Evolutionary conservation across 108 stramenopile species (phyloP), one percentile per base, ranked within the genome.

Genomic region (Skeletonema costatum): DNA sequence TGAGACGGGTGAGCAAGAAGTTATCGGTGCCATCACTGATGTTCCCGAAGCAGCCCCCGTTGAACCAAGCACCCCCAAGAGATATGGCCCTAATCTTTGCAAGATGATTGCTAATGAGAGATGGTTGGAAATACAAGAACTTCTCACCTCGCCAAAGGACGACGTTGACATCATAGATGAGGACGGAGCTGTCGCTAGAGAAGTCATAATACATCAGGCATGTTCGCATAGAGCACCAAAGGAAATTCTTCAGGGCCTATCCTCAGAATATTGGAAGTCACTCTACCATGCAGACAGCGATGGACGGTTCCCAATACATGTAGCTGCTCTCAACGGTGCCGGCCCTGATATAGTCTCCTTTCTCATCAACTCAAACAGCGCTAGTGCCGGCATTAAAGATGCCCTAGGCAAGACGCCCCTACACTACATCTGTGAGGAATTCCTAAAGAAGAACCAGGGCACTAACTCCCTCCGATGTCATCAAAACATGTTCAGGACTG

Each of bases 251-350:
- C 53, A 4, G 25, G 9, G 21, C 53, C 19, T 56, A 29, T 8
- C 53, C 25, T 29, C 53, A 10, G 9, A 29, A 25, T 56, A 56
- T n/a, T 25, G 21, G 53, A 56, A 25, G 25, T 21, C 19, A 2
- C 63, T 64, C 0, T 19, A 64, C 32, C 17, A 19, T 21, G 36
- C 25, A 35, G 63, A 64, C 33, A 39, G 25, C 13, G 25, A 36
- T 35, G 32, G 60, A 19, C 68, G 68, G 51, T 64, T 32, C 21
- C 68, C 68, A 17, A 32, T 69, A 32, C 68, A 69, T 51, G 10
- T 17, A 17, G 68, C 68, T 19, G 68, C 60, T 3, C 17, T 64
- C 68, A 32, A 19, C 68, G 68, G 68, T 17, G 68, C 68, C 68
- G 32, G 19, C 8, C 60, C 60, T 1, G 62, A 69, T 11, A 51